These are phyloP conservation scores for Luvunga scandens DNA, from an alignment of 345 rosid genomes.

Conservation along the genomic window DNA sequence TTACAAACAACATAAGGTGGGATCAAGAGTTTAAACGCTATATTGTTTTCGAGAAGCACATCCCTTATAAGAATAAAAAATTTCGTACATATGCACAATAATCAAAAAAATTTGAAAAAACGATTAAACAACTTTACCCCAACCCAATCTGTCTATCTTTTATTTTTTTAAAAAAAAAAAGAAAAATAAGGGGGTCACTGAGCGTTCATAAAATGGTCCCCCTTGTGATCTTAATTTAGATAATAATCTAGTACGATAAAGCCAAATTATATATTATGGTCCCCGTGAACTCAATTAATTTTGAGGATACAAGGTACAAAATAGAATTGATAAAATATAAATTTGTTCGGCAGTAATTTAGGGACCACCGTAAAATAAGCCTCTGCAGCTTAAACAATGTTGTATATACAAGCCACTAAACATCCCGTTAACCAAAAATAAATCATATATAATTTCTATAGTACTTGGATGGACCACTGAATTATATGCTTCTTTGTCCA, in stretches of 20 bases:
- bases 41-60: conserved; percentile 22
- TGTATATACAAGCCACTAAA: not conserved
- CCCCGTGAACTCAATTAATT: conserved; percentile 14
- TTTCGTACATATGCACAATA: not conserved
- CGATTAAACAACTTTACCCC: not conserved
- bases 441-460: not conserved
- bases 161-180: not conserved
- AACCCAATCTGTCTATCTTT: not conserved
- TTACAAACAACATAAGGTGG: not conserved
- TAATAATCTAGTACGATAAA: not conserved
- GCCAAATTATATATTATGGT: conserved; percentile 23
- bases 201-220: conserved; percentile 30
- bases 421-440: conserved; percentile 9
- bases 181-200: no score
- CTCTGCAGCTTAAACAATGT: not conserved
- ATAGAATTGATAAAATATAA: conserved; percentile 2
- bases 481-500: not conserved
- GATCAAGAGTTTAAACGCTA: conserved; percentile 6
- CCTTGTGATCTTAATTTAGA: not conserved
- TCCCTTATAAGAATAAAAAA: not conserved
- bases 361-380: conserved; percentile 28
- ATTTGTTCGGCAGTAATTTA: not conserved
- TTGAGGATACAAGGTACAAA: not conserved
- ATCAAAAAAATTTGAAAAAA: not conserved
- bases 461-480: conserved; percentile 25